Percentiles rank a stretch among this genome's conserved stretches.
These are phyloP conservation scores for Colletotrichum tabaci DNA, from an alignment of 2,329 filamentous ascomycete species.

Conservation along the genomic window DNA sequence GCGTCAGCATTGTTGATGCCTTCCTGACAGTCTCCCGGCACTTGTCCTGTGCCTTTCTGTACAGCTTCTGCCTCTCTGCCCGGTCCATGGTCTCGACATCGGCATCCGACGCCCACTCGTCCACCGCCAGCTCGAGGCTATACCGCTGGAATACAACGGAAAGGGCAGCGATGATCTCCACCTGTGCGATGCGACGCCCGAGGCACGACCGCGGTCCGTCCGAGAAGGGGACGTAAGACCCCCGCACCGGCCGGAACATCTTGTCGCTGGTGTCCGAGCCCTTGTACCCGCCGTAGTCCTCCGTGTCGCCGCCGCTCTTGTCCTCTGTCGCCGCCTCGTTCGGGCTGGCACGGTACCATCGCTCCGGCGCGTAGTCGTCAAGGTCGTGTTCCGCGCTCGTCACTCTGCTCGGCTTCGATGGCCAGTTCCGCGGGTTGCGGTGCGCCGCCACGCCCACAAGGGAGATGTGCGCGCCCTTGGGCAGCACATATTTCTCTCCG, in stretches of 20 bases:
- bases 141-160: conserved; percentile 71
- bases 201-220: conserved; percentile 72
- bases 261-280: conserved; percentile 73
- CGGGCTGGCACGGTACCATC: conserved; percentile 72
- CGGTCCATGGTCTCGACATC: conserved; percentile 67
- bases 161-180: conserved; percentile 70
- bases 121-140: conserved; percentile 79
- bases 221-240: conserved; percentile 71
- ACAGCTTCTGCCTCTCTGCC: conserved; percentile 66
- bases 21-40: conserved; percentile 66
- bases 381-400: conserved; percentile 67
- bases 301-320: conserved; percentile 48
- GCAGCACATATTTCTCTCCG: conserved; percentile 71
- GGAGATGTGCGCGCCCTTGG: conserved; percentile 68
- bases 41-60: conserved; percentile 72
- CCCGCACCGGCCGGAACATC: conserved; percentile 72
- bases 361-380: conserved; percentile 78
- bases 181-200: conserved; percentile 71
- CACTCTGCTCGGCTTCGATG: conserved; percentile 63
- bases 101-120: conserved; percentile 68
- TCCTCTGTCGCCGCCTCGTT: conserved; percentile 44
- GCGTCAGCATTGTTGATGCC: conserved; percentile 76
- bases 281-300: conserved; percentile 71
- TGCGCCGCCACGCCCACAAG: conserved; percentile 72
- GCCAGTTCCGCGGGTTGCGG: conserved; percentile 82